Conservation (phyloP, 257 asterid genomes). For the Solanum piurae region DNA sequence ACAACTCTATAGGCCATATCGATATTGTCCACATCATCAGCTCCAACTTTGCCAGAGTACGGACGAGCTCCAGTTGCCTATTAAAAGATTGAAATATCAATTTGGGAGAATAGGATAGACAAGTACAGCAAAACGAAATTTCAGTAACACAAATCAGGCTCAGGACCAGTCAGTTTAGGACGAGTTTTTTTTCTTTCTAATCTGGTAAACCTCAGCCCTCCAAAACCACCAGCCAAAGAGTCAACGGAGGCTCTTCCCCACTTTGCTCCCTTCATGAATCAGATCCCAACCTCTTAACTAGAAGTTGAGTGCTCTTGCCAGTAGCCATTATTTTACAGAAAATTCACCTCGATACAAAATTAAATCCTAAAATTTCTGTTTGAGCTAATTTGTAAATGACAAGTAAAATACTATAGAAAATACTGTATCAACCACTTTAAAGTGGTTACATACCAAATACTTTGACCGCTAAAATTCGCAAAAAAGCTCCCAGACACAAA, state of each 20-base stretch:
- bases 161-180: not conserved
- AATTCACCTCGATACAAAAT: not conserved
- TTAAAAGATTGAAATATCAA: not conserved
- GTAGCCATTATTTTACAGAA: not conserved
- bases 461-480: no score
- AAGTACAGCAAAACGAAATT: not conserved
- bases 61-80: conserved; percentile 77
- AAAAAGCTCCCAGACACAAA: no score
- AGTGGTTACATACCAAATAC: not conserved
- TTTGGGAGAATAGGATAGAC: not conserved
- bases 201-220: not conserved
- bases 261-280: not conserved
- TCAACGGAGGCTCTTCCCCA: not conserved
- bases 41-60: conserved; percentile 82
- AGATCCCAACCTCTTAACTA: not conserved
- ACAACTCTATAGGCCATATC: conserved; percentile 99
- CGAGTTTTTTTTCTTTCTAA: not conserved
- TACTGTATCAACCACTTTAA: not conserved
- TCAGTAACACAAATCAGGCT: not conserved
- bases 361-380: not conserved
- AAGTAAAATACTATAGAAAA: not conserved
- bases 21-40: conserved; percentile 68
- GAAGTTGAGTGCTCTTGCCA: not conserved
- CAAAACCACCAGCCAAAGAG: not conserved
- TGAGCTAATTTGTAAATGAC: not conserved